Evolutionary conservation across 805 yeast species (phyloP).

Genomic region (Kluyveromyces starmeri): DNA sequence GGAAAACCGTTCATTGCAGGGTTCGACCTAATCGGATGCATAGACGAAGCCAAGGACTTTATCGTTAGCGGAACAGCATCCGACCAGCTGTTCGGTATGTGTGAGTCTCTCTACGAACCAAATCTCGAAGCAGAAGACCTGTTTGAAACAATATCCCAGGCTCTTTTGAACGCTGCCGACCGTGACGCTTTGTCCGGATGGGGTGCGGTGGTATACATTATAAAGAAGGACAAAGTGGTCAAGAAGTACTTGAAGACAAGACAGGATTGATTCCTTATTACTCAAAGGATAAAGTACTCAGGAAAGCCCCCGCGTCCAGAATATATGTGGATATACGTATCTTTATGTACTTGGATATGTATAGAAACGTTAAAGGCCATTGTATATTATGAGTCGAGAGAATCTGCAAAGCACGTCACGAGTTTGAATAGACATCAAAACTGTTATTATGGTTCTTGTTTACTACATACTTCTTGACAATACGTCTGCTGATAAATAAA

Average conservation of each 20-base stretch:
- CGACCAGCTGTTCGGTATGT: conserved; percentile 98
- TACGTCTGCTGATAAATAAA: too few species aligned
- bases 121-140: conserved; percentile 87
- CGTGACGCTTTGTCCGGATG: conserved; percentile 97
- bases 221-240: conserved; percentile 84
- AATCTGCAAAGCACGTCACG: too few species aligned
- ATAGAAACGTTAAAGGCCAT: too few species aligned
- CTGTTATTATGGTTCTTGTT: too few species aligned
- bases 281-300: too few species aligned
- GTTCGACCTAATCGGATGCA: conserved; percentile 93
- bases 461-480: too few species aligned
- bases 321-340: too few species aligned
- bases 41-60: conserved; percentile 89
- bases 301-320: too few species aligned
- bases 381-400: too few species aligned
- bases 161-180: conserved; percentile 87
- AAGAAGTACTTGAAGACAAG: conserved; percentile 86
- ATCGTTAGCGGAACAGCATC: conserved; percentile 93
- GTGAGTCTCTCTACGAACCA: conserved; percentile 94
- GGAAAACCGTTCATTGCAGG: conserved; percentile 88
- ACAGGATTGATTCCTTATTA: conserved; percentile 89
- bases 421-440: too few species aligned
- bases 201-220: conserved; percentile 93
- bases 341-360: too few species aligned
- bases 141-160: conserved; percentile 92